These are phyloP conservation scores for Ambrosia hybrid DNA, from an alignment of 140 eudicot species.

Conservation along the genomic window DNA sequence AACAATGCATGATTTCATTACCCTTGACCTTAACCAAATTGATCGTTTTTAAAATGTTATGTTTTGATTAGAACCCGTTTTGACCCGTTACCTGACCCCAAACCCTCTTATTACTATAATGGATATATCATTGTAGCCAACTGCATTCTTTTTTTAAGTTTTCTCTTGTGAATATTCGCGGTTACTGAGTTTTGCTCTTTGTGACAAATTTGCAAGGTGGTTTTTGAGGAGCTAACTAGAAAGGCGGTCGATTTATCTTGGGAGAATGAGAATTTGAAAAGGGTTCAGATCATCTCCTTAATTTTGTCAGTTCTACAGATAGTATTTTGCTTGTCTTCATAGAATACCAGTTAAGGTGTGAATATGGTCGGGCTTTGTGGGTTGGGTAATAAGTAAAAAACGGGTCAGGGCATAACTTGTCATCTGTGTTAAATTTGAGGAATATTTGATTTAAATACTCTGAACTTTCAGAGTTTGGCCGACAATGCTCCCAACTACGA, in stretches of 20 bases:
- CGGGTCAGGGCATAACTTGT: neutral
- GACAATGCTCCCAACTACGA: too few relatives aligned
- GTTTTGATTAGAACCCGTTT: too few relatives aligned
- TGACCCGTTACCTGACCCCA: too few relatives aligned
- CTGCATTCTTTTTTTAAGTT: too few relatives aligned
- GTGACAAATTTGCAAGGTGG: conserved; percentile 45
- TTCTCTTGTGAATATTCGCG: neutral
- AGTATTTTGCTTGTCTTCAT: neutral
- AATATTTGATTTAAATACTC: too few relatives aligned
- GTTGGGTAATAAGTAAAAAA: conserved; percentile 2
- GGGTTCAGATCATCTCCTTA: conserved; percentile 32
- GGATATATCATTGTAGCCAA: too few relatives aligned
- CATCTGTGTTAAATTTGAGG: too few relatives aligned
- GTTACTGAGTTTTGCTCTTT: neutral
- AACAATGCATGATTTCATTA: too few relatives aligned
- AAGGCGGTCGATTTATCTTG: conserved; percentile 61
- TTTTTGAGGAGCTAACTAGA: conserved; percentile 54
- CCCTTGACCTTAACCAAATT: too few relatives aligned
- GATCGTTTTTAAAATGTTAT: too few relatives aligned
- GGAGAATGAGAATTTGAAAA: conserved; percentile 75
- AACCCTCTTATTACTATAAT: too few relatives aligned
- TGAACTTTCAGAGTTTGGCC: too few relatives aligned
- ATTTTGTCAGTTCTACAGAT: neutral
- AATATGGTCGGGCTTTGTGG: neutral
- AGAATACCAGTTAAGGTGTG: neutral